Percentiles rank a stretch among this genome's conserved stretches.
Evolutionary conservation across 768 basidiomycete genomes (phyloP).

Genomic region (Hemileccinum impolitum): DNA sequence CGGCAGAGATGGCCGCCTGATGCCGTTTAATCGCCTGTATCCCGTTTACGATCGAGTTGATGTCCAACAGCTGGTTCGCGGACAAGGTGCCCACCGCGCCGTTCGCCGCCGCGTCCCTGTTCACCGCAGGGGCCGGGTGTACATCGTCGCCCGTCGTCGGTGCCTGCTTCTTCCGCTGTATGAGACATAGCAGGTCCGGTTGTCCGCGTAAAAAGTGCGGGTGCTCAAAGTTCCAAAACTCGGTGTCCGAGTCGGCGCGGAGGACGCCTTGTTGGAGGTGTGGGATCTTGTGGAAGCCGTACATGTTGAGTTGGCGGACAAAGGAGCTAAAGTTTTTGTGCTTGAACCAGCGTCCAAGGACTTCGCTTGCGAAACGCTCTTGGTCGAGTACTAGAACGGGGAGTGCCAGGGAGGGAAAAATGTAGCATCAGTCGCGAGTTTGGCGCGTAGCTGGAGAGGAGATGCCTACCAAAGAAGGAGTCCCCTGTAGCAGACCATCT

Average conservation of each 20-base stretch:
- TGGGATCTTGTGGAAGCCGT: slow-evolving; percentile 94
- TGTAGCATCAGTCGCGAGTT: neutral
- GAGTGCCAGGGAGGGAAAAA: neutral
- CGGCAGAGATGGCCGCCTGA: slow-evolving; percentile 86
- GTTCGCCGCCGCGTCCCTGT: slow-evolving; percentile 15
- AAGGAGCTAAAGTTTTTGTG: slow-evolving; percentile 96
- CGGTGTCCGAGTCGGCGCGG: slow-evolving; percentile 74
- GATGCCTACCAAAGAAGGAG: slow-evolving; percentile 79
- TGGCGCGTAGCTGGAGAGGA: neutral
- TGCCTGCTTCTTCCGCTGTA: slow-evolving; percentile 77
- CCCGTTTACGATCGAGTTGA: slow-evolving; percentile 75
- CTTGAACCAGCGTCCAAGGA: slow-evolving; percentile 95
- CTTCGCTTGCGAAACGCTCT: slow-evolving; percentile 84
- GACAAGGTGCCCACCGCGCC: slow-evolving; percentile 29
- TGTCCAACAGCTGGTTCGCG: slow-evolving; percentile 61
- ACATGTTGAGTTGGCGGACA: slow-evolving; percentile 95
- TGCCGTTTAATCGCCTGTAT: slow-evolving; percentile 87
- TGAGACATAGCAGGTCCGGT: slow-evolving; percentile 81
- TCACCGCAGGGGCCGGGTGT: slow-evolving; percentile 14
- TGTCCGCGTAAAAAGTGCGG: slow-evolving; percentile 86
- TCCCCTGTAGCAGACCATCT: slow-evolving; percentile 90
- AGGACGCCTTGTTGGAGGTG: slow-evolving; percentile 95
- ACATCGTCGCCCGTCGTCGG: slow-evolving; percentile 31
- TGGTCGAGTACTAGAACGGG: slow-evolving; percentile 73
- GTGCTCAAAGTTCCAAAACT: slow-evolving; percentile 91